Evolutionary conservation across 2,329 filamentous ascomycete species (phyloP), one percentile per base, ranked within the genome.

Genomic region (Blastomyces silverae): DNA sequence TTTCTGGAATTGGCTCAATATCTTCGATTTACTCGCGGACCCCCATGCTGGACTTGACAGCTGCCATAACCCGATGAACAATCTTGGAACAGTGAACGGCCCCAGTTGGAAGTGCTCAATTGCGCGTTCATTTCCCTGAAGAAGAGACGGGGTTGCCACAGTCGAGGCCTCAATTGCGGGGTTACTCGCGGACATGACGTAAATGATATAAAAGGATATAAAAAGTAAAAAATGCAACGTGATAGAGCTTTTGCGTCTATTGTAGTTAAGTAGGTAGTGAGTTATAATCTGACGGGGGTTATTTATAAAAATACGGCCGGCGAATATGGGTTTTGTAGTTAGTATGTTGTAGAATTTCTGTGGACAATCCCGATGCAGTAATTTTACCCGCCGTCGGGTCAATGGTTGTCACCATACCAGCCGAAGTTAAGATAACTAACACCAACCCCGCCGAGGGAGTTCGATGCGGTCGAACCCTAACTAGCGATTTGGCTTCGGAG

Each of bases 41-140:
- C 78, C 79, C 78, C 78, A 80, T 25, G 78, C 75, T 7, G 79
- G 77, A 68, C 77, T 79, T 1, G 80, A 80, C 25, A 82, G 74
- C 53, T 82, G 80, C 80, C 80, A 82, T 1, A 82, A 71, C 2
- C 81, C 80, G 37, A 75, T 76, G 60, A 82, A 78, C 17, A 82
- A 74, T 37, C 79, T 73, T 11, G 80, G 79, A 2, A 81, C 71
- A 13, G 69, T 65, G 10, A 70, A 67, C 7, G 62, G 64, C 10
- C 71, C 74, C 1, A 80, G 52, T 52, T 70, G 57, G 50, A 78
- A 74, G 1, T 72, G 75, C 67, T 79, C 73, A 17, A 75, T 67
- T 46, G 63, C 53, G 6, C 39, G 5, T 20, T 46, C 28, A 17
- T 53, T 39, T 50, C 22, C 37, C 11, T 44, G 37, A 20, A 20